phyloP scores from a whole-genome alignment of 768 basidiomycete species.

The Hypholoma fasciculare region DNA sequence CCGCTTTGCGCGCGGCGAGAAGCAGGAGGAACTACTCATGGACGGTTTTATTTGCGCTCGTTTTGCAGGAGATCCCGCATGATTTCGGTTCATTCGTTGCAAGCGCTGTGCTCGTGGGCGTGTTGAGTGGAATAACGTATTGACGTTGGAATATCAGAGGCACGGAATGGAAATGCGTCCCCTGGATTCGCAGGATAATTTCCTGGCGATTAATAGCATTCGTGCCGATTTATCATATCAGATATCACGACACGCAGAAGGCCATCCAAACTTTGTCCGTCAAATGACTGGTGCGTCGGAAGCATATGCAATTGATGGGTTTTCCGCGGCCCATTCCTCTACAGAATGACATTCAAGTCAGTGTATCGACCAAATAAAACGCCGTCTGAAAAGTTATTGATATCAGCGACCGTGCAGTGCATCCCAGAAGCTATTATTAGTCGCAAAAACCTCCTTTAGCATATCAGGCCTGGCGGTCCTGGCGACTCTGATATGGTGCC shows the following conservation, averaged over 20 bases:
- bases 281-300: slow-evolving; percentile 33
- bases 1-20: slow-evolving; percentile 23
- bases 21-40: slow-evolving; percentile 29
- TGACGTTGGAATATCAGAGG: slow-evolving; percentile 15
- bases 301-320: slow-evolving; percentile 32
- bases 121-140: slow-evolving; percentile 34
- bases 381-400: background rate
- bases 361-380: background rate
- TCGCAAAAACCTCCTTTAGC: no score
- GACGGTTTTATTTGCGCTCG: slow-evolving; percentile 33
- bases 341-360: slow-evolving; percentile 23
- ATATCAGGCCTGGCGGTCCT: no score
- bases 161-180: slow-evolving; percentile 6
- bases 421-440: slow-evolving; percentile 40
- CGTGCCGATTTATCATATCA: background rate
- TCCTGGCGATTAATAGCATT: background rate
- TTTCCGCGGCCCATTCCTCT: slow-evolving; percentile 33
- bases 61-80: slow-evolving; percentile 27
- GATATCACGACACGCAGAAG: slow-evolving; percentile 11
- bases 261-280: slow-evolving; percentile 20
- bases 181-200: background rate
- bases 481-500: no score
- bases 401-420: slow-evolving; percentile 19
- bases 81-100: slow-evolving; percentile 28
- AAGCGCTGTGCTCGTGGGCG: slow-evolving; percentile 35